Conservation (phyloP, 371 early-diverging fungal species). For the Lichtheimia hyalospora region DNA sequence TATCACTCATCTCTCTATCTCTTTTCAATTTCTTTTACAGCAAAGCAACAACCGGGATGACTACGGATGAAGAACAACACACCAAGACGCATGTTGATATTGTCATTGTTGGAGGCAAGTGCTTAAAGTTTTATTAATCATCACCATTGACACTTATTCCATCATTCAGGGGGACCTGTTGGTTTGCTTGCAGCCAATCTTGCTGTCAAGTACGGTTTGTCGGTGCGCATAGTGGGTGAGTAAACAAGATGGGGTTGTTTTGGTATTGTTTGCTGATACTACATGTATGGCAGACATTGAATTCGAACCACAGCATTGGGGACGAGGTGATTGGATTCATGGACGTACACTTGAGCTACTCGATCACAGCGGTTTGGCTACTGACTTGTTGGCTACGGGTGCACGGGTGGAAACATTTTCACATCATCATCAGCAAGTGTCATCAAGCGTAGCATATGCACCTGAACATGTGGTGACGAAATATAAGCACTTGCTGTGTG, state of each 20-base stretch:
- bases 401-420: slow-evolving; percentile 32
- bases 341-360: slow-evolving; percentile 41
- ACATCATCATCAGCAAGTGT: slow-evolving; percentile 7
- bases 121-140: too few species aligned
- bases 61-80: background rate
- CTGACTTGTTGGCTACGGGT: slow-evolving; percentile 33
- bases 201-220: slow-evolving; percentile 29
- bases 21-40: background rate
- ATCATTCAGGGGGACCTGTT: slow-evolving; percentile 31
- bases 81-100: slow-evolving; percentile 22
- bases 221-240: slow-evolving; percentile 35
- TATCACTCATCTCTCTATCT: background rate
- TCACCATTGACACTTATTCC: background rate
- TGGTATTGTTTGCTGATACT: background rate
- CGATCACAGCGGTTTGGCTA: slow-evolving; percentile 23
- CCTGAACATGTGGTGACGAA: slow-evolving; percentile 40
- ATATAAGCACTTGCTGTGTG: slow-evolving; percentile 39
- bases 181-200: slow-evolving; percentile 37
- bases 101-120: slow-evolving; percentile 28
- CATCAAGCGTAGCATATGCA: slow-evolving; percentile 36
- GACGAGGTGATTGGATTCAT: slow-evolving; percentile 47
- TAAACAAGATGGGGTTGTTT: background rate
- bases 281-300: slow-evolving; percentile 26
- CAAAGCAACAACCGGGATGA: background rate
- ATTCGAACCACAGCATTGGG: slow-evolving; percentile 48